Evolutionary conservation across 2,329 filamentous ascomycete species (phyloP), one percentile per base, ranked within the genome.

Genomic region (Aspergillus cejpii): DNA sequence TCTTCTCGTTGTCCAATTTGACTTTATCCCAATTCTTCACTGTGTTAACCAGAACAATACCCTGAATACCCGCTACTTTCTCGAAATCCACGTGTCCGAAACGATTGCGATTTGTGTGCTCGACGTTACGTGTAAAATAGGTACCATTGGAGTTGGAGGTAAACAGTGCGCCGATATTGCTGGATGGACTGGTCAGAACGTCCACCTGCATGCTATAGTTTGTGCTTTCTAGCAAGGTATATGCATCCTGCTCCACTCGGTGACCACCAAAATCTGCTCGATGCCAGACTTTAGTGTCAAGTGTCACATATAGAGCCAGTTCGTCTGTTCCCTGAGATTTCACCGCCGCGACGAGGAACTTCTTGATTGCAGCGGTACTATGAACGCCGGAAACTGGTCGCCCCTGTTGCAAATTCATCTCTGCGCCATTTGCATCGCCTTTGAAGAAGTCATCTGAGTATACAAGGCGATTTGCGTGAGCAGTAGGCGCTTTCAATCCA

Each of bases 191-290:
- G 1, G 84, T 87, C 77, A 91, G 83, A 51, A 97, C 90, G 66
- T 97, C 90, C 44, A 98, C 82, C 68, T 97, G 91, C 56, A 98
- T 89, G 71, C 91, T 96, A 73, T 98, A 96, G 62, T 95, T 91
- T 33, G 92, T 97, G 59, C 90, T 92, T 69, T 97, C 91, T 31
- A 98, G 76, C 38, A 98, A 79, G 0, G 92, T 98, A 66, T 96
- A 98, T 2, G 87, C 87, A 57, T 81, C 77, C 62, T 91, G 80
- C 63, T 95, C 85, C 50, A 88, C 78, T 58, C 90, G 87, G 65
- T 95, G 89, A 50, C 86, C 83, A 36, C 81, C 84, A 66, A 98
- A 97, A 61, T 94, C 80, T 47, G 91, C 91, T 42, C 89, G 83
- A 64, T 97, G 89, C 92, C 92, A 98, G 44, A 77, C 82, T 41